A percentile compares a stretch with the other conserved stretches of the same genome.
Conservation (phyloP, 73 alveolate species). For the Tetrahymena borealis region DNA sequence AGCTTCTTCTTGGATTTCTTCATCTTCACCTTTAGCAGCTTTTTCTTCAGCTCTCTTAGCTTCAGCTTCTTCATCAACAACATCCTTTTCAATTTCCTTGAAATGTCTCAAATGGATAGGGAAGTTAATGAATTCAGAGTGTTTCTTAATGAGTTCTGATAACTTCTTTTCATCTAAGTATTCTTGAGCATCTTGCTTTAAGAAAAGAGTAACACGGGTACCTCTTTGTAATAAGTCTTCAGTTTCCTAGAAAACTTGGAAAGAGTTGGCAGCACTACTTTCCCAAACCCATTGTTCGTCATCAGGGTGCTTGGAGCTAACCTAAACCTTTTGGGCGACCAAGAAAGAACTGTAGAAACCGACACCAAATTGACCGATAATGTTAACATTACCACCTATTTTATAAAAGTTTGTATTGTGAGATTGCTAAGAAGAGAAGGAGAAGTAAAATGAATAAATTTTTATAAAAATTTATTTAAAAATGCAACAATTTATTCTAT, state of each 20-base stretch:
- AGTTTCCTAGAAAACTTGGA: slow-evolving; percentile 90
- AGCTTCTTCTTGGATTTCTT: slow-evolving; percentile 73
- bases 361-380: slow-evolving; percentile 99
- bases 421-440: not conserved
- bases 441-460: no score
- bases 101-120: slow-evolving; percentile 92
- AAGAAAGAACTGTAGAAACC: slow-evolving; percentile 99
- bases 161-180: slow-evolving; percentile 92
- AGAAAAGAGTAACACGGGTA: slow-evolving; percentile 91
- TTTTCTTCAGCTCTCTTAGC: slow-evolving; percentile 72
- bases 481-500: no score
- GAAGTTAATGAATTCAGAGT: slow-evolving; percentile 96
- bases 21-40: slow-evolving; percentile 77
- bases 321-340: slow-evolving; percentile 97
- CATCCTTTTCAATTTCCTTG: slow-evolving; percentile 86
- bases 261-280: slow-evolving; percentile 96
- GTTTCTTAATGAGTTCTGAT: slow-evolving; percentile 85
- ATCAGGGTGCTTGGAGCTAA: slow-evolving; percentile 91
- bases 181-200: slow-evolving; percentile 98
- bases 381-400: slow-evolving; percentile 59
- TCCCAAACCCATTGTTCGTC: slow-evolving; percentile 97
- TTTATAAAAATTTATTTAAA: no score
- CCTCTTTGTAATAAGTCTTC: slow-evolving; percentile 98
- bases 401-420: not conserved
- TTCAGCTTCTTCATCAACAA: slow-evolving; percentile 65